Evolutionary conservation across 2,329 filamentous ascomycete genomes (phyloP), one percentile per base, ranked within the genome.

Genomic region (Penicillium sp.): DNA sequence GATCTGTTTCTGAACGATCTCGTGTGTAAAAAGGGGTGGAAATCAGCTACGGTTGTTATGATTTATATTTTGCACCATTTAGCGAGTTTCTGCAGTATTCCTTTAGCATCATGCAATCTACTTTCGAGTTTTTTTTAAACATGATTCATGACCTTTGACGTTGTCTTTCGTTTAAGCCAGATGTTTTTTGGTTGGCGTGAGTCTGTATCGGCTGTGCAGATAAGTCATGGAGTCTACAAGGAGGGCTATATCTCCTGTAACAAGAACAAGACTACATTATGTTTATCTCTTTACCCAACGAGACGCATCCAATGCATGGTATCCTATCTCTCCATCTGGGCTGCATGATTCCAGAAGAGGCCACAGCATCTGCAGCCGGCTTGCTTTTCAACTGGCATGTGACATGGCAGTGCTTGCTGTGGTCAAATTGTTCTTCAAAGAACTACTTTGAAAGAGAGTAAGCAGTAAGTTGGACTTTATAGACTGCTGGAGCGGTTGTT

Each of bases 291-390:
- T 16, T 13, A n/a, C 2, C 7, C 23, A 4, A 39, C 33, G 4
- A 39, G 25, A 23, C 2, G 1, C 16, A 8, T 34, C 29, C 13
- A 23, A 33, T 55, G 23, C n/a, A 31, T 50, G 6, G n/a, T 16
- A 13, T 10, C 41, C 44, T 38, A 7, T 1, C 33, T 49, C 31
- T 53, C 27, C 25, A 49, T 54, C 4, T 31, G 9, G 33, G 19
- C 53, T 45, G 46, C 47, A 51, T 51, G 5, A 33, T 40, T 51
- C 34, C 21, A 52, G 40, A 52, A 56, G 19, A 13, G 15, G 46
- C 11, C 47, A 51, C 47, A 45, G n/a, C 53, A 51, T 38, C 19
- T 51, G 53, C 40, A 23, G 23, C 23, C 23, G 23, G 23, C 23
- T 23, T 23, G 23, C 23, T 23, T 23, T 23, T 23, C 23, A 23